Conservation (phyloP, 2,329 filamentous ascomycete genomes). For the Pseudogymnoascus sp. region DNA sequence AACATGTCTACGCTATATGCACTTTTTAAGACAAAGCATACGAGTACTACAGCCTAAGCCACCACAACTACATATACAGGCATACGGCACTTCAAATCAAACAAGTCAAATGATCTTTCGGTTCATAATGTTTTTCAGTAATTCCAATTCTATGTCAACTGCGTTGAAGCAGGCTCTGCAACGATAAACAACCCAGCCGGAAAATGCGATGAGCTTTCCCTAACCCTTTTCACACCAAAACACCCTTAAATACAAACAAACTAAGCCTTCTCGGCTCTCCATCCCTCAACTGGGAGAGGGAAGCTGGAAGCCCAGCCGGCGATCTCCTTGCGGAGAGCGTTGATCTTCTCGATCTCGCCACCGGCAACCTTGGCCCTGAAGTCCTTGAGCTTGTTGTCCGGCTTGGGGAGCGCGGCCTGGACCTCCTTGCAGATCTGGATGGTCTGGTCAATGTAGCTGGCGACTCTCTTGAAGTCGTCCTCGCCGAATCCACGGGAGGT, state of each 20-base stretch:
- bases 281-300: conserved; percentile 81
- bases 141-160: conserved; percentile 6
- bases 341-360: conserved; percentile 75
- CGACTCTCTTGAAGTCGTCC: conserved; percentile 87
- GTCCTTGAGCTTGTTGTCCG: conserved; percentile 99
- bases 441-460: conserved; percentile 77
- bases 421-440: conserved; percentile 88
- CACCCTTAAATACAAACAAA: neutral
- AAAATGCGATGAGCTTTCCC: conserved; percentile 10
- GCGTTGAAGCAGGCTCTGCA: conserved; percentile 11
- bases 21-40: neutral
- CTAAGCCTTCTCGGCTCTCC: conserved; percentile 43
- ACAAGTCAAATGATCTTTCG: neutral
- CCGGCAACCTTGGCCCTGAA: conserved; percentile 88
- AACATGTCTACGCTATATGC: neutral
- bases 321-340: conserved; percentile 82
- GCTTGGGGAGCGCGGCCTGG: conserved; percentile 80
- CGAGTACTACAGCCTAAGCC: neutral
- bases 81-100: neutral
- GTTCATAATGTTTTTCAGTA: neutral
- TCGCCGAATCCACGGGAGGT: conserved; percentile 89
- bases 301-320: conserved; percentile 78
- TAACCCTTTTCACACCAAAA: conserved; percentile 9
- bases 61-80: neutral
- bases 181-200: conserved; percentile 2